phyloP scores from a whole-genome alignment of 129 eudicot genomes.

The Pittosporum tobira region DNA sequence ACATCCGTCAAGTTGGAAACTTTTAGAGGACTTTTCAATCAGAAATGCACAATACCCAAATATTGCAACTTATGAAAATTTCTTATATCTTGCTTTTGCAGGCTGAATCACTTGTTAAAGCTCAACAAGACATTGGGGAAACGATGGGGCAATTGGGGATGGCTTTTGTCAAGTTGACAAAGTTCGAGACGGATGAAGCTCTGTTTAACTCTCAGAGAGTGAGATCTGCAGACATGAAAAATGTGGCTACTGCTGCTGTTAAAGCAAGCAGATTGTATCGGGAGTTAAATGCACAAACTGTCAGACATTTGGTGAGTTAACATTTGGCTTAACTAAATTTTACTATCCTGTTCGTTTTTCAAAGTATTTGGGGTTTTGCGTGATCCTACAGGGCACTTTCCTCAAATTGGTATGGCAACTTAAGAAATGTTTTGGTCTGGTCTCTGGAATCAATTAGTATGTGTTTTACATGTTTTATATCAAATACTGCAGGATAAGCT shows the following conservation, averaged over 20 bases:
- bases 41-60: background rate
- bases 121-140: conserved; percentile 92
- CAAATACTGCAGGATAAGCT: conserved; percentile 69
- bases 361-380: background rate
- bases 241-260: conserved; percentile 88
- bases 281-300: conserved; percentile 78
- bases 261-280: conserved; percentile 87
- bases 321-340: background rate
- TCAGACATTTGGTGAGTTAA: conserved; percentile 69
- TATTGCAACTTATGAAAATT: background rate
- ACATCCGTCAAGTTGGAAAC: background rate
- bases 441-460: background rate
- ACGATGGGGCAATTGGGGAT: conserved; percentile 87
- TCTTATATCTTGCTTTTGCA: conserved; percentile 25
- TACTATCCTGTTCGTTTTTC: background rate
- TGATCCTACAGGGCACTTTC: background rate
- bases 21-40: background rate
- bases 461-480: background rate
- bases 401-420: too few species aligned
- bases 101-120: conserved; percentile 94
- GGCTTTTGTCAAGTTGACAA: conserved; percentile 77
- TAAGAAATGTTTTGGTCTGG: background rate
- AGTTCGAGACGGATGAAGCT: conserved; percentile 81
- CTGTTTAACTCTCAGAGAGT: conserved; percentile 54
- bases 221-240: conserved; percentile 79